Conservation (phyloP, 495 filamentous ascomycete species). For the Talaromyces stipitatus region DNA sequence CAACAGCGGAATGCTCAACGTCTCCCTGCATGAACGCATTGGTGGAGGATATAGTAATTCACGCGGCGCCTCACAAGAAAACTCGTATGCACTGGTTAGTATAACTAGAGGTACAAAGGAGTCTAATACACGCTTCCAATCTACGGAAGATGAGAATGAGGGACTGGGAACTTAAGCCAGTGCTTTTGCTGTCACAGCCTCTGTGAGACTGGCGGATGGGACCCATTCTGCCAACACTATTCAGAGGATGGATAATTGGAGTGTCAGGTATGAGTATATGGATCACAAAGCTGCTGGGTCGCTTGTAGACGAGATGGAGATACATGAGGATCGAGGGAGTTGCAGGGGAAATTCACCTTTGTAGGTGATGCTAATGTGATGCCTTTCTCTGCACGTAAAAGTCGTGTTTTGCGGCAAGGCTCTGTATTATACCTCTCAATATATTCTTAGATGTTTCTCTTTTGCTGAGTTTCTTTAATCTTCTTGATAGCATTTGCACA, state of each 20-base stretch:
- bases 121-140: neutral
- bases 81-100: conserved; percentile 8
- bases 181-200: neutral
- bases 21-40: conserved; percentile 4
- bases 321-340: neutral
- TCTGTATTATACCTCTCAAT: no score
- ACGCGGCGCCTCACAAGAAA: neutral
- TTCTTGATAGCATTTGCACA: no score
- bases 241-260: conserved; percentile 9
- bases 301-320: neutral
- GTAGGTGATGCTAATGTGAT: neutral
- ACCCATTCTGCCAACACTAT: neutral
- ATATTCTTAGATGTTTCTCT: no score
- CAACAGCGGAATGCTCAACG: conserved; percentile 22
- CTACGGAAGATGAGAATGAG: neutral
- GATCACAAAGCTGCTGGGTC: neutral
- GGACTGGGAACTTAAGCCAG: neutral
- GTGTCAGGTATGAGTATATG: conserved; percentile 7
- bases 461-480: no score
- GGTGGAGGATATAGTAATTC: conserved; percentile 2
- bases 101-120: neutral
- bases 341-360: neutral
- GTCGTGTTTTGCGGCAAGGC: no score
- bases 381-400: neutral
- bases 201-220: neutral